Percentiles rank a stretch among this genome's conserved stretches.
phyloP scores from a whole-genome alignment of 2,329 filamentous ascomycete genomes.

The Arthroderma sp. region DNA sequence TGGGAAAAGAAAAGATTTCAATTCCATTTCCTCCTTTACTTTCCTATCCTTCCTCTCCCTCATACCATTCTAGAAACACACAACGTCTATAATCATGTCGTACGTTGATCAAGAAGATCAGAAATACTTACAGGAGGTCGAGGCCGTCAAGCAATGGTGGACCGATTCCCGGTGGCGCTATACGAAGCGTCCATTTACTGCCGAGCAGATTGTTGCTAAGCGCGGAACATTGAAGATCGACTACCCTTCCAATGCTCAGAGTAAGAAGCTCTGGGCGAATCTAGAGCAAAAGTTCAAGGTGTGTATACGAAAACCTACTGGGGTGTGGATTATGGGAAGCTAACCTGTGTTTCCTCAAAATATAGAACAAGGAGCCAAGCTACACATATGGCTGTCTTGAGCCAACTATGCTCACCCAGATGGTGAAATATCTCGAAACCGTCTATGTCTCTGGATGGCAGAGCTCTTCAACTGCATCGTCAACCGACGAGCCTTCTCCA shows the following conservation, averaged over 20 bases:
- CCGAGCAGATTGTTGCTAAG: slow-evolving; percentile 94
- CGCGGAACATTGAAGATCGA: slow-evolving; percentile 79
- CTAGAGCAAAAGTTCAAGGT: slow-evolving; percentile 79
- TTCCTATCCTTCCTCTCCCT: slow-evolving; percentile 12
- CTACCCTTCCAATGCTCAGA: slow-evolving; percentile 76
- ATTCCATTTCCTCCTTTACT: not conserved
- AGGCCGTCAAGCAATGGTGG: slow-evolving; percentile 91
- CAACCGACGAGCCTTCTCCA: slow-evolving; percentile 88
- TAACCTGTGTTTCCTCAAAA: not conserved
- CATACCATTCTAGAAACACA: slow-evolving; percentile 3
- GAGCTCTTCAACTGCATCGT: slow-evolving; percentile 88
- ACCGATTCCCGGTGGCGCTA: slow-evolving; percentile 77
- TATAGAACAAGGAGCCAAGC: slow-evolving; percentile 66
- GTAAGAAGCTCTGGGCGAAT: slow-evolving; percentile 90
- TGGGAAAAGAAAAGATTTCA: too few species aligned
- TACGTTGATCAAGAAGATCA: slow-evolving; percentile 54
- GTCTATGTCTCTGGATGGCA: slow-evolving; percentile 99
- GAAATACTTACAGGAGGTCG: slow-evolving; percentile 68
- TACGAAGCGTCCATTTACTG: slow-evolving; percentile 85
- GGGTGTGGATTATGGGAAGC: not conserved
- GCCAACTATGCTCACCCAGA: slow-evolving; percentile 96
- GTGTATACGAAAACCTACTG: slow-evolving; percentile 14
- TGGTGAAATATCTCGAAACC: slow-evolving; percentile 97
- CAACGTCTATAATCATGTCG: slow-evolving; percentile 21
- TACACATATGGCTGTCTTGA: slow-evolving; percentile 96